A percentile compares a stretch with the other conserved stretches of the same genome.
phyloP scores from a whole-genome alignment of 352 stramenopile species.

The Albugo candida region DNA sequence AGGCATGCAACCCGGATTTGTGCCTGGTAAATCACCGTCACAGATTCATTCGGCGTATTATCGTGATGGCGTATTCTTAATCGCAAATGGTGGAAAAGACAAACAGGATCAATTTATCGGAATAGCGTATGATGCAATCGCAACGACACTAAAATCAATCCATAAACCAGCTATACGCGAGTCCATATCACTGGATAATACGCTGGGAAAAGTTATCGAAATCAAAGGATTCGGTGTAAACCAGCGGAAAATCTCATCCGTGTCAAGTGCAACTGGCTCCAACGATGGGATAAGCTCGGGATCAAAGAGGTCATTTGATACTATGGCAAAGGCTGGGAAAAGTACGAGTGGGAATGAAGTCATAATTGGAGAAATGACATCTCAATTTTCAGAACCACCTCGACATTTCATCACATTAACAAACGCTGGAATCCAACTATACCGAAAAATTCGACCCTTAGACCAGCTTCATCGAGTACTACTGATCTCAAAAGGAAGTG shows the following conservation, averaged over 20 bases:
- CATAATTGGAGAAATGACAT: slow-evolving; percentile 60
- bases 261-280: not conserved
- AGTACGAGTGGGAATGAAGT: slow-evolving; percentile 5
- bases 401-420: slow-evolving; percentile 76
- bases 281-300: not conserved
- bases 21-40: slow-evolving; percentile 56
- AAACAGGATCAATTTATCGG: slow-evolving; percentile 59
- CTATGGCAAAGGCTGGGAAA: slow-evolving; percentile 25
- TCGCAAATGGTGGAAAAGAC: slow-evolving; percentile 56
- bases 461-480: slow-evolving; percentile 72
- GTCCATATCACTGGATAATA: slow-evolving; percentile 50
- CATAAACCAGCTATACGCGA: slow-evolving; percentile 57
- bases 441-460: slow-evolving; percentile 78
- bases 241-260: not conserved
- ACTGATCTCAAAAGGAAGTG: slow-evolving; percentile 36
- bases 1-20: slow-evolving; percentile 66
- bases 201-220: slow-evolving; percentile 68
- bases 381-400: slow-evolving; percentile 61
- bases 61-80: slow-evolving; percentile 56
- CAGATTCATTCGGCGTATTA: slow-evolving; percentile 63
- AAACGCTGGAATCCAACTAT: slow-evolving; percentile 70
- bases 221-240: slow-evolving; percentile 34
- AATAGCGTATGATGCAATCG: slow-evolving; percentile 58
- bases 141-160: slow-evolving; percentile 28
- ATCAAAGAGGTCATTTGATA: slow-evolving; percentile 54